Evolutionary conservation across 2,329 filamentous ascomycete species (phyloP).

Genomic region (Pleomassaria siparia): DNA sequence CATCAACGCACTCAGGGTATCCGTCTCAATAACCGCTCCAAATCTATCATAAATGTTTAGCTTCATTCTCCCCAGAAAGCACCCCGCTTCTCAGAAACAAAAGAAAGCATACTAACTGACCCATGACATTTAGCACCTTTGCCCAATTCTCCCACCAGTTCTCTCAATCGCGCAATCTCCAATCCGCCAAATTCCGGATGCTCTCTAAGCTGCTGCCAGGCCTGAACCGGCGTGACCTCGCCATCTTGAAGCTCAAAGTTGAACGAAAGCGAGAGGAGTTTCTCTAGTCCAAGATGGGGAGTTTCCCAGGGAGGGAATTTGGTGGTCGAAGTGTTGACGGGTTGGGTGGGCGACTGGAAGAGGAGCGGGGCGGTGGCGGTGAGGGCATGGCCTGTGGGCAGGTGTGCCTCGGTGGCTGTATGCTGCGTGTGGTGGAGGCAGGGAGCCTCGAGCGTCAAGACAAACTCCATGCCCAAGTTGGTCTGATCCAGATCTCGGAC

Average conservation of each 20-base stretch:
- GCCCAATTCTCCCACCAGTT: conserved; percentile 24
- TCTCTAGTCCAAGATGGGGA: conserved; percentile 18
- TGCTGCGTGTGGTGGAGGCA: conserved; percentile 36
- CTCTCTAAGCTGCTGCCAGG: conserved; percentile 33
- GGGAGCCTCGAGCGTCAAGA: conserved; percentile 41
- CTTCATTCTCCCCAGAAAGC: background rate
- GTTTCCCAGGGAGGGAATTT: conserved; percentile 16
- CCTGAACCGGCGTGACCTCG: conserved; percentile 43
- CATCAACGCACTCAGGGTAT: conserved; percentile 14
- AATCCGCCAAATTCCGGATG: conserved; percentile 25
- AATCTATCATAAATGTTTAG: conserved; percentile 13
- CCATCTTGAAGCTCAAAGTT: conserved; percentile 18
- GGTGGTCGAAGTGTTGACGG: conserved; percentile 10
- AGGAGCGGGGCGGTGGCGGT: conserved; percentile 33
- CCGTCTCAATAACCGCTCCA: conserved; percentile 19
- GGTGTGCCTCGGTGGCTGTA: conserved; percentile 10
- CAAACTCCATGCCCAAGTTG: conserved; percentile 33
- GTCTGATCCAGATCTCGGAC: conserved; percentile 20
- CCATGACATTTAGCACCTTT: conserved; percentile 35
- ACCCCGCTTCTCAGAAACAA: too few relatives aligned
- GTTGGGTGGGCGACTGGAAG: conserved; percentile 13
- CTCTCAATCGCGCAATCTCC: conserved; percentile 18
- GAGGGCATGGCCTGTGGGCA: conserved; percentile 32
- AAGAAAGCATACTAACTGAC: conserved; percentile 17
- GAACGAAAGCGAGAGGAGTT: conserved; percentile 20